A percentile compares a stretch with the other conserved stretches of the same genome.
These are phyloP conservation scores for Chlorella sp. DNA, from an alignment of 139 green algal genomes.

Conservation along the genomic window DNA sequence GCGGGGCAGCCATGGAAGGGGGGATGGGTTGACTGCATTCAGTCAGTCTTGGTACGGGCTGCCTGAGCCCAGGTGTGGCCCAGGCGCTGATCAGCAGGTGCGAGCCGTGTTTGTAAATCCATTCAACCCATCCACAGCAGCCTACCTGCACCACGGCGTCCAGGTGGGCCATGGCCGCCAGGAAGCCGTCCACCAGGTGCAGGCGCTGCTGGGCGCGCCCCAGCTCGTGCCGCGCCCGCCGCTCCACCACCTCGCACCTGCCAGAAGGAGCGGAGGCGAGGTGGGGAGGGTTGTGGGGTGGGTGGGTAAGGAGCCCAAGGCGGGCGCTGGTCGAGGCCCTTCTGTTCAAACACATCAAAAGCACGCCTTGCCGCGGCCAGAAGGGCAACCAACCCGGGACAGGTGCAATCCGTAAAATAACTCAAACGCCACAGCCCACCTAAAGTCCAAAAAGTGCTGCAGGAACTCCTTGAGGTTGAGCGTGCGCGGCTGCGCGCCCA, in stretches of 20 bases:
- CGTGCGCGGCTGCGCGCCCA: conserved; percentile 60
- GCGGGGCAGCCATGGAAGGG: too few relatives aligned
- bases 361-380: too few relatives aligned
- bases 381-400: background rate
- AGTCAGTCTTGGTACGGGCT: too few relatives aligned
- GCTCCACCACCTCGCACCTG: conserved; percentile 75
- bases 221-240: conserved; percentile 66
- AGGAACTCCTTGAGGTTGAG: conserved; percentile 80
- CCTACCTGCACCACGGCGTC: conserved; percentile 64
- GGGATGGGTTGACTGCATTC: too few relatives aligned
- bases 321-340: too few relatives aligned
- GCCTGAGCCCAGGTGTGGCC: too few relatives aligned
- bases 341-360: too few relatives aligned
- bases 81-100: too few relatives aligned
- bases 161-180: conserved; percentile 75
- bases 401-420: too few relatives aligned
- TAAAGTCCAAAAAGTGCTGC: conserved; percentile 84
- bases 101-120: too few relatives aligned
- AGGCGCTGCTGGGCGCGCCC: conserved; percentile 63
- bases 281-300: background rate
- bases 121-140: too few relatives aligned
- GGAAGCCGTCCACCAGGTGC: conserved; percentile 85
- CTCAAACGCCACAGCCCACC: too few relatives aligned
- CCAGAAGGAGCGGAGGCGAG: background rate
- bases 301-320: background rate